These are phyloP conservation scores for Stephania cephalantha DNA, from an alignment of 164 flowering plant species.

Conservation along the genomic window DNA sequence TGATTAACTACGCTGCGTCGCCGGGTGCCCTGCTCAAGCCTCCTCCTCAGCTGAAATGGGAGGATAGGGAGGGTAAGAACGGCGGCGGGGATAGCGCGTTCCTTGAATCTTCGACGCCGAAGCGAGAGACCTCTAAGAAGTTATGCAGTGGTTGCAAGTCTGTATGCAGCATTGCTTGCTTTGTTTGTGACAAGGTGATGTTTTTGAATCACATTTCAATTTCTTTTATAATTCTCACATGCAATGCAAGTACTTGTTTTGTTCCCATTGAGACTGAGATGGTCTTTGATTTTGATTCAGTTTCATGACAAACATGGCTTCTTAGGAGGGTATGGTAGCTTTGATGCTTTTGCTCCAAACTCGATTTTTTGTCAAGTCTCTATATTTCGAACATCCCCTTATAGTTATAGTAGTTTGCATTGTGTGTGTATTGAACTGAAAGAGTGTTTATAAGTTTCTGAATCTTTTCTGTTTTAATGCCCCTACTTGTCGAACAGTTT, in stretches of 20 bases:
- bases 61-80: conserved; percentile 50
- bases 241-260: too few species aligned
- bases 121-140: conserved; percentile 31
- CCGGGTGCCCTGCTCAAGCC: conserved; percentile 24
- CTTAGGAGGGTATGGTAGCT: too few species aligned
- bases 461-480: neutral
- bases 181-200: conserved; percentile 73
- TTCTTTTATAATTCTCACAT: neutral
- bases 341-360: too few species aligned
- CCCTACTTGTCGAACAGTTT: conserved; percentile 36
- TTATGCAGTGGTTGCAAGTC: conserved; percentile 71
- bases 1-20: conserved; percentile 52
- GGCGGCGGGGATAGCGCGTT: conserved; percentile 14
- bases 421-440: neutral
- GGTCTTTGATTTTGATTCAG: too few species aligned
- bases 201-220: neutral
- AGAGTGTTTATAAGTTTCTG: neutral
- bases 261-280: too few species aligned
- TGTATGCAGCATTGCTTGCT: conserved; percentile 77
- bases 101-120: conserved; percentile 12
- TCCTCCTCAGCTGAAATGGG: conserved; percentile 38
- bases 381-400: too few species aligned
- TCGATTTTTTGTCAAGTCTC: too few species aligned
- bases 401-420: neutral
- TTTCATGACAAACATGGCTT: too few species aligned